Evolutionary conservation across 495 filamentous ascomycete species (phyloP).

Genomic region (Penicillium cinerascens): DNA sequence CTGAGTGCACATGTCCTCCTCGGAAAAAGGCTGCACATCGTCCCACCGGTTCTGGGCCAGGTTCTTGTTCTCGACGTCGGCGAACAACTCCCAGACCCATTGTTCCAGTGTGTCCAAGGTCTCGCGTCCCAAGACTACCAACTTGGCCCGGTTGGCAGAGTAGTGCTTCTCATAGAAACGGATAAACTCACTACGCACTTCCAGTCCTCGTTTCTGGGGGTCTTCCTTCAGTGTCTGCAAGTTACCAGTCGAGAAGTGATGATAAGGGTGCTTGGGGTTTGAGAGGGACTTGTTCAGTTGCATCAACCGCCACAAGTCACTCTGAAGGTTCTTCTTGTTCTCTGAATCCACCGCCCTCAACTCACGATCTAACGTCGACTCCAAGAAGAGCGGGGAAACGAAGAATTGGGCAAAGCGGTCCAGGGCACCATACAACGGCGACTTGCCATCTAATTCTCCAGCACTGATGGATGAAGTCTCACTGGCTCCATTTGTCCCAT

Average conservation of each 20-base stretch:
- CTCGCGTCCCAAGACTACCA: slow-evolving; percentile 87
- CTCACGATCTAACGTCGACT: slow-evolving; percentile 87
- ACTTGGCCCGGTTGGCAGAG: slow-evolving; percentile 94
- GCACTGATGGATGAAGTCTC: slow-evolving; percentile 39
- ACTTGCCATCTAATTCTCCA: slow-evolving; percentile 28
- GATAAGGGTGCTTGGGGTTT: slow-evolving; percentile 88
- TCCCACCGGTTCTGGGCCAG: slow-evolving; percentile 81
- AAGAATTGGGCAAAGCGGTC: slow-evolving; percentile 99
- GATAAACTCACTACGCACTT: slow-evolving; percentile 91
- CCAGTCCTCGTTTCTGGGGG: slow-evolving; percentile 76
- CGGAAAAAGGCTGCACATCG: slow-evolving; percentile 61
- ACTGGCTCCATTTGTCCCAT: slow-evolving; percentile 33
- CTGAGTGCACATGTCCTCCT: slow-evolving; percentile 69
- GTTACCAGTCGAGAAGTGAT: slow-evolving; percentile 94
- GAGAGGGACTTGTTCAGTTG: slow-evolving; percentile 90
- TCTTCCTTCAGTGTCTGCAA: slow-evolving; percentile 82
- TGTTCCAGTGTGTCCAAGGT: slow-evolving; percentile 80
- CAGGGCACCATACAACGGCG: slow-evolving; percentile 82
- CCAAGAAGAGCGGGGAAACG: slow-evolving; percentile 83
- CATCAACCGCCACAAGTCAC: slow-evolving; percentile 86
- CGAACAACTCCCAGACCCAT: slow-evolving; percentile 88
- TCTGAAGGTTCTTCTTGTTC: slow-evolving; percentile 99
- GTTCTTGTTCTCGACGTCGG: slow-evolving; percentile 79
- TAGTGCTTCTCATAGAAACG: slow-evolving; percentile 88
- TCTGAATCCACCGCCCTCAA: slow-evolving; percentile 93